Evolutionary conservation across 2,329 filamentous ascomycete species (phyloP), one percentile per base, ranked within the genome.

Genomic region (Apiospora kogelbergensis): DNA sequence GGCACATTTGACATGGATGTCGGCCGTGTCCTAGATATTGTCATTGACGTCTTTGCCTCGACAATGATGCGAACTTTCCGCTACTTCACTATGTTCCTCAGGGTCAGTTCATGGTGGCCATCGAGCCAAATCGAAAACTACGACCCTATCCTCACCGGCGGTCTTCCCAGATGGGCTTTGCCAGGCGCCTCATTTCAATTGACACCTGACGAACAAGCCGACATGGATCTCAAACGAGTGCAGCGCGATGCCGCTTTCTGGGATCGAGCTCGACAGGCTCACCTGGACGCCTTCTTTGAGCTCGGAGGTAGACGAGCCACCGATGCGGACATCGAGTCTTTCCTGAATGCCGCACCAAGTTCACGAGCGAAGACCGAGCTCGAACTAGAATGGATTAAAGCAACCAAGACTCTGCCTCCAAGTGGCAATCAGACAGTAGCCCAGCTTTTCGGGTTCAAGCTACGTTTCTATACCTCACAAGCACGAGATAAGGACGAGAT

Each of bases 1-100:
- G 96, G 96, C 68, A 96, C 96, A 9, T 99, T 99, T 77, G 95
- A 99, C 80, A 86, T 99, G 71, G 96, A 99, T 78, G 96, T 98
- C 45, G 97, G 96, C 65, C 89, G 97, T 76, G 95, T 97, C 5
- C 86, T 99, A 13, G 96, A 99, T 78, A 94, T 98, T 26, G 97
- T 94, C 0, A 86, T 99, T 22, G 96, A 99, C 77, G 94, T 98
- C 41, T 97, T 97, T 77, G 96, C 96, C 1, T 94, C 95, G 15
- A 91, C 97, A 0, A 88, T 99, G 67, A 93, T 99, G 75, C 97
- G 97, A 77, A 94, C 97, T 73, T 94, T 91, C 78, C 90, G 92
- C 41, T 99, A 98, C 81, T 98, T 98, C 76, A 91, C 98, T 78
- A 97, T 97, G 78, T 90, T 98, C 64, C 84, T 99, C 30, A 88